Evolutionary conservation across 805 yeast genomes (phyloP).

Genomic region (Teunomyces kruisii): DNA sequence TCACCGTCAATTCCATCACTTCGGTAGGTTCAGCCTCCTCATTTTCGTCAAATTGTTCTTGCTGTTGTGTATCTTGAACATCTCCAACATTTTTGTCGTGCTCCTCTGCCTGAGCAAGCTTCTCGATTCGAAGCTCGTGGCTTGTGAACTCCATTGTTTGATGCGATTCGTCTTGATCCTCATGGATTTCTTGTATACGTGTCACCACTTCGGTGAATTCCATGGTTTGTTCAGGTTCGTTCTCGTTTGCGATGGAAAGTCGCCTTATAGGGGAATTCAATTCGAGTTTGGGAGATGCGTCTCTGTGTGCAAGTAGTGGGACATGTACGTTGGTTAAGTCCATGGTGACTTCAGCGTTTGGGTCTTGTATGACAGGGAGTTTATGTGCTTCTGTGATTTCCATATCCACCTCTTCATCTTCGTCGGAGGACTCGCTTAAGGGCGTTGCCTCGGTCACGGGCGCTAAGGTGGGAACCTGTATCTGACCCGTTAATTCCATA

Average conservation of each 20-base stretch:
- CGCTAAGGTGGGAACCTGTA: not conserved
- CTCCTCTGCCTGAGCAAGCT: not conserved
- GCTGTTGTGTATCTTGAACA: not conserved
- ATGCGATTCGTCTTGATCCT: not conserved
- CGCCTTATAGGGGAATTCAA: not conserved
- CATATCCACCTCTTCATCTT: constrained; percentile 21
- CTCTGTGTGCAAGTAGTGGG: not conserved
- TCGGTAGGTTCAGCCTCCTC: not conserved
- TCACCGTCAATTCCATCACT: constrained; percentile 10
- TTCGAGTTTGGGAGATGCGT: not conserved
- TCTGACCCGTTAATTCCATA: constrained; percentile 24
- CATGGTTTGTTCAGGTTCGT: constrained; percentile 8
- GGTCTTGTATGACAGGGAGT: constrained; percentile 1
- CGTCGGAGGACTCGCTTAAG: constrained; percentile 6
- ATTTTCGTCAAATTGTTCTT: not conserved
- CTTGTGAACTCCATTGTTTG: not conserved
- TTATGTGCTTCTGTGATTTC: constrained; percentile 17
- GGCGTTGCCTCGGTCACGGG: not conserved
- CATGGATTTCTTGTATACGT: not conserved
- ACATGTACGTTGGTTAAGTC: constrained; percentile 9
- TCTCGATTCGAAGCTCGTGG: not conserved
- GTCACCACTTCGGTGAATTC: constrained; percentile 6
- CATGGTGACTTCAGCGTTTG: constrained; percentile 7
- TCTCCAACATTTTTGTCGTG: not conserved
- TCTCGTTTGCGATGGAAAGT: not conserved